phyloP scores from a whole-genome alignment of 805 yeast species.

The Metschnikowia baotianmanensis region DNA sequence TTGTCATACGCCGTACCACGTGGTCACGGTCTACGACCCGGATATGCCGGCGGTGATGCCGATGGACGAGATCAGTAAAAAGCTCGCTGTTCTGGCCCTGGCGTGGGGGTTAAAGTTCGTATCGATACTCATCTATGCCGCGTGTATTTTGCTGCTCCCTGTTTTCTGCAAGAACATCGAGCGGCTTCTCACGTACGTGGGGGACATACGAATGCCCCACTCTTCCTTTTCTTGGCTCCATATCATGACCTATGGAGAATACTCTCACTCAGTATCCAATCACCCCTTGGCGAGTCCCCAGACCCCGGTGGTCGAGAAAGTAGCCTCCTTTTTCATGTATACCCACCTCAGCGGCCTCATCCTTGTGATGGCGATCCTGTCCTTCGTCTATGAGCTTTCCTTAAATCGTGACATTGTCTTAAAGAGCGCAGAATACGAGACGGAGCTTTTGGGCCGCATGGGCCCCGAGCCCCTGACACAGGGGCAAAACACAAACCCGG shows the following conservation, averaged over 20 bases:
- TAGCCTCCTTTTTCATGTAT: conserved; percentile 24
- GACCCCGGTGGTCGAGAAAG: conserved; percentile 19
- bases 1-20: conserved; percentile 72
- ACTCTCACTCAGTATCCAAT: conserved; percentile 10
- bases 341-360: conserved; percentile 40
- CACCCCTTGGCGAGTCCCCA: conserved; percentile 10
- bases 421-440: conserved; percentile 64
- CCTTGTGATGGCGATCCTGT: conserved; percentile 39
- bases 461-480: conserved; percentile 53
- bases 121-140: conserved; percentile 33
- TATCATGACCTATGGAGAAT: conserved; percentile 41
- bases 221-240: conserved; percentile 25
- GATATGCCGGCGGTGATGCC: conserved; percentile 69
- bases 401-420: conserved; percentile 70
- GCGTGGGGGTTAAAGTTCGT: conserved; percentile 18
- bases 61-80: conserved; percentile 41
- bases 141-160: conserved; percentile 55
- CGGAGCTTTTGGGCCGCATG: conserved; percentile 54
- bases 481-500: no score
- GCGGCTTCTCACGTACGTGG: conserved; percentile 51
- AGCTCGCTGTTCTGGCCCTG: conserved; percentile 25
- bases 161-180: conserved; percentile 54
- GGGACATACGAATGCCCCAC: conserved; percentile 54
- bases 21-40: conserved; percentile 61
- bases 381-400: conserved; percentile 46